These are phyloP conservation scores for Hypomontagnella monticulosa DNA, from an alignment of 495 filamentous ascomycete species.

Conservation along the genomic window DNA sequence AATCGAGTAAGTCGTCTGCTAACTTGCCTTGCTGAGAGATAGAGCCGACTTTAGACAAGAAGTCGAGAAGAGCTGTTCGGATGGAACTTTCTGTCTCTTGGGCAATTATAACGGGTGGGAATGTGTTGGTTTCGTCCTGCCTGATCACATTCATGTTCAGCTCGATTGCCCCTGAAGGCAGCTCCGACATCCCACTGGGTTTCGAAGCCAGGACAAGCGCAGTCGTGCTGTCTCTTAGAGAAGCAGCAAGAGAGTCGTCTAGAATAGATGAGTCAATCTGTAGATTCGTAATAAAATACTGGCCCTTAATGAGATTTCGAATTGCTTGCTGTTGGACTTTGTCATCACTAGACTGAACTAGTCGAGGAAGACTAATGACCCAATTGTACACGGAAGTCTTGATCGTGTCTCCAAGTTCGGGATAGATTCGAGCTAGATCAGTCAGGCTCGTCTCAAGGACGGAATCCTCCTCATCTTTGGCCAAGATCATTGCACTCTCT, in stretches of 20 bases:
- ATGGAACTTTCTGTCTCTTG: slow-evolving; percentile 72
- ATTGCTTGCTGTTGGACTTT: slow-evolving; percentile 74
- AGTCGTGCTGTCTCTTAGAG: slow-evolving; percentile 68
- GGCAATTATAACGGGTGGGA: slow-evolving; percentile 69
- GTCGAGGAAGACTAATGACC: slow-evolving; percentile 79
- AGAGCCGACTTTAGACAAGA: slow-evolving; percentile 59
- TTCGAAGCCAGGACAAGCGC: slow-evolving; percentile 53
- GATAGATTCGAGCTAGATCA: slow-evolving; percentile 70
- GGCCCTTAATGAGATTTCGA: slow-evolving; percentile 75
- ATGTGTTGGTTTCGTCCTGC: slow-evolving; percentile 46
- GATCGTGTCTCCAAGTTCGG: slow-evolving; percentile 70
- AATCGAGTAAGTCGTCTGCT: slow-evolving; percentile 67
- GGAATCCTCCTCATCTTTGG: slow-evolving; percentile 59
- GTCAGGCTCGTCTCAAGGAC: slow-evolving; percentile 60
- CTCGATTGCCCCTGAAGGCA: slow-evolving; percentile 36
- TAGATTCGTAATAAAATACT: slow-evolving; percentile 71
- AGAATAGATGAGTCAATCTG: slow-evolving; percentile 76
- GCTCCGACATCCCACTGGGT: slow-evolving; percentile 39
- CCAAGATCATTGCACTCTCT: slow-evolving; percentile 82
- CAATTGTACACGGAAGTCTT: slow-evolving; percentile 81
- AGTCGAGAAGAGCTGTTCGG: slow-evolving; percentile 58
- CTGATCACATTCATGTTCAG: slow-evolving; percentile 33
- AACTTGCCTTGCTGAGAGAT: slow-evolving; percentile 54
- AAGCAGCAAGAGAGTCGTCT: slow-evolving; percentile 70
- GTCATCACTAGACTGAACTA: slow-evolving; percentile 89